phyloP scores from a whole-genome alignment of 73 alveolate genomes.

The Paramecium octaurelia region DNA sequence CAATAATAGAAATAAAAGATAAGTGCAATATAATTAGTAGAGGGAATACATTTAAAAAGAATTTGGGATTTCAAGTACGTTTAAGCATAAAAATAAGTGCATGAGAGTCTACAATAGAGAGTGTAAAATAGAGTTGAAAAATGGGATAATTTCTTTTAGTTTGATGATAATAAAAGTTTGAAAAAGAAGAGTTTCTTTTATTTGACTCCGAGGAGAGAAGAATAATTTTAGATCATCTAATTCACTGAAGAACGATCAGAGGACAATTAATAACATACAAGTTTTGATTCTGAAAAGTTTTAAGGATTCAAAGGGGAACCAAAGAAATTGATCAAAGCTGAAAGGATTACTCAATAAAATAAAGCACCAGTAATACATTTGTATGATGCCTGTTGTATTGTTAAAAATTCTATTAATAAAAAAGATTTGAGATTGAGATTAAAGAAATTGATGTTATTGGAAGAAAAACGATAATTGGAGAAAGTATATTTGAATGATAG shows the following conservation, averaged over 20 bases:
- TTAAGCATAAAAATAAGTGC: slow-evolving; percentile 47
- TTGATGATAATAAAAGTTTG: neutral
- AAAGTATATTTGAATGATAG: neutral
- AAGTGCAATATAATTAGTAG: slow-evolving; percentile 18
- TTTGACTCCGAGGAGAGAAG: neutral
- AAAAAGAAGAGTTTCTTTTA: neutral
- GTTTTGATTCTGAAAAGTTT: slow-evolving; percentile 31
- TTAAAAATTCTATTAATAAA: neutral
- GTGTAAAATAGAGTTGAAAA: slow-evolving; percentile 49
- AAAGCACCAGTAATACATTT: slow-evolving; percentile 17
- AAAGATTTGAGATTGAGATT: slow-evolving; percentile 15
- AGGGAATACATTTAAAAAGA: slow-evolving; percentile 48
- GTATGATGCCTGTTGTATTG: slow-evolving; percentile 27
- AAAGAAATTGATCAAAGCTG: neutral
- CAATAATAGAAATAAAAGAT: neutral
- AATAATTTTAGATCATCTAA: neutral
- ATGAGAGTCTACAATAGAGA: slow-evolving; percentile 38
- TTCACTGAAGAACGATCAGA: neutral
- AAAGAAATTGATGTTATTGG: neutral
- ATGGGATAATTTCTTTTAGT: slow-evolving; percentile 51
- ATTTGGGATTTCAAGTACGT: slow-evolving; percentile 33
- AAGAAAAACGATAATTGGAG: neutral
- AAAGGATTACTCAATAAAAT: neutral
- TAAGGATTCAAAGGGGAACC: neutral
- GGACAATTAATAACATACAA: neutral